Evolutionary conservation across 1,284 basidiomycete species (phyloP), one percentile per base, ranked within the genome.

Genomic region (Ceratobasidium sp.): DNA sequence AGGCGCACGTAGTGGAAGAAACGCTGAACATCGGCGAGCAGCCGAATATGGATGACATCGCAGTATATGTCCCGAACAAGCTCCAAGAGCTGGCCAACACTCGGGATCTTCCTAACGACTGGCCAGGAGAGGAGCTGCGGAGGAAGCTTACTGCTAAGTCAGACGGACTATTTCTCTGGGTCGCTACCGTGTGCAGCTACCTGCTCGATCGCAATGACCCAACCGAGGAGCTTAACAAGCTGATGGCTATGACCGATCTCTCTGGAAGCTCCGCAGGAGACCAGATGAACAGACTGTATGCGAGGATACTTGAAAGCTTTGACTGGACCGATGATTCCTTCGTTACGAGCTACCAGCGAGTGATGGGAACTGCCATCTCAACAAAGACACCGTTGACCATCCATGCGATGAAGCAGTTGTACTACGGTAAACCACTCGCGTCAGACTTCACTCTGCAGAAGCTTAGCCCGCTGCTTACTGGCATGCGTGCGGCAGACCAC

Each of bases 271-370:
- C 64, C 3, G 68, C 80, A 4, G 76, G 79, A 39, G 28, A 56
- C 33, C 79, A 80, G 67, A 80, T 82, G 80, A 78, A 81, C 47
- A 53, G 77, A 17, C 71, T 81, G 56, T 82, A 82, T 58, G 20
- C 42, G 31, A 76, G 61, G 3, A 81, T 81, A n/a, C 80, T 82
- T 45, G 37, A 76, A 17, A 49, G 54, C 7, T 81, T 76, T 80
- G 80, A 80, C 37, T 82, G 81, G 81, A 56, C 74, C 8, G 81
- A 82, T 56, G 31, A 69, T 3, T 71, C 78, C 65, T 82, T 81
- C 61, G 79, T 80, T 33, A 53, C 77, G 17, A 20, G 45, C 10
- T 66, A 49, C 39, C 15, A 45, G 3, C 3, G 26, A 39, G 23
- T 49, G 10, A 45, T 66, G 37, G 64, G 64, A 23, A 23, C 64